Evolutionary conservation across 129 eudicot species (phyloP), one percentile per base, ranked within the genome.

Genomic region (Flaveria trinervia): DNA sequence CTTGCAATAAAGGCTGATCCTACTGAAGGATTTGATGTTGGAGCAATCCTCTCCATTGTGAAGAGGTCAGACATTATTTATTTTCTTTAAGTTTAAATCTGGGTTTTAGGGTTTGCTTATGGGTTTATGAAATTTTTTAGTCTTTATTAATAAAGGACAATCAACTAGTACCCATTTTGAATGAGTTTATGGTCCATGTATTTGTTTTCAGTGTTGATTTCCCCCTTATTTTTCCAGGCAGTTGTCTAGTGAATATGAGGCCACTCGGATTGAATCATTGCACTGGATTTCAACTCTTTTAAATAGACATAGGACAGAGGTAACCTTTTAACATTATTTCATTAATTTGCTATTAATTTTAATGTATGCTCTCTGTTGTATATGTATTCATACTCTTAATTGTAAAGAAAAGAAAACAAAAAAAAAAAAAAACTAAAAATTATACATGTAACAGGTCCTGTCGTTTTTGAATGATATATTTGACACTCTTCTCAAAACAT

Each of bases 191-290:
- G 66, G 64, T 73, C 66, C 79, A 57, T 77, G 44, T 56, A 28
- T 14, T 52, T 45, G 15, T 71, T 57, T 78, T 59, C n/a, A 67
- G 45, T 76, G 25, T 72, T 23, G 46, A 74, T 69, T 57, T 61
- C 74, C 56, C 46, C 44, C 76, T 80, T 59, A 18, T 65, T 74
- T 57, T 82, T 22, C 56, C 90, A 94, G 99, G 84, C 97, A 91
- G 83, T 84, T 94, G 79, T 85, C 96, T 46, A 94, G 92, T 84
- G 96, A 94, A 81, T 84, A 88, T 87, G 99, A 91, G 88, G 99
- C 99, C 46, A 92, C 99, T 61, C 94, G 99, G 67, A 95, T 92
- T 48, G 99, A 95, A 83, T 90, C 99, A 55, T 77, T 95, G 85
- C 94, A 95, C 77, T 95, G 99, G 99, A 88, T 95, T 84, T 89